Evolutionary conservation across 2,329 filamentous ascomycete species (phyloP).

Genomic region (Aspergillus cejpii): DNA sequence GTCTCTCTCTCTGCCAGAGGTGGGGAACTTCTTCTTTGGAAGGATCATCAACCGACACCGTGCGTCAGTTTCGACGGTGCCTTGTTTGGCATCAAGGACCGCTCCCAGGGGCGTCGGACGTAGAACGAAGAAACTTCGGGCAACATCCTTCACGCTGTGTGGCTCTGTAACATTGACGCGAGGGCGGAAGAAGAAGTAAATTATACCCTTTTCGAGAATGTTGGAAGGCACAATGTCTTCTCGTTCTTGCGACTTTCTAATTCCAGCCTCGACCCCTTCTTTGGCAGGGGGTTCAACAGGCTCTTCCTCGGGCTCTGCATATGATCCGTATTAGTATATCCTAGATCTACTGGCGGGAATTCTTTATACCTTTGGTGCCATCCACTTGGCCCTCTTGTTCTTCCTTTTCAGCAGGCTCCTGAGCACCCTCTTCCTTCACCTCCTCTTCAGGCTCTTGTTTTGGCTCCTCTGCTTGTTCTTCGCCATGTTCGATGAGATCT

Average conservation of each 20-base stretch:
- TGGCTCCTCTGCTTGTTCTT: conserved; percentile 1
- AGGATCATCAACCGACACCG: conserved; percentile 68
- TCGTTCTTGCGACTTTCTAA: conserved; percentile 47
- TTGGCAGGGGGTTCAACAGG: conserved; percentile 1
- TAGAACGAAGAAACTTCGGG: conserved; percentile 72
- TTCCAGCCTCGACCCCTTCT: conserved; percentile 32
- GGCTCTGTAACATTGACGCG: conserved; percentile 68
- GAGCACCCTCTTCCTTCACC: conserved; percentile 5
- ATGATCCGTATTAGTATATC: conserved; percentile 5
- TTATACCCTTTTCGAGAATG: conserved; percentile 77
- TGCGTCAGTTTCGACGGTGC: conserved; percentile 48
- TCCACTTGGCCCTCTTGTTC: conserved; percentile 7
- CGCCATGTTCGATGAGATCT: not conserved
- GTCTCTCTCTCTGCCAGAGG: conserved; percentile 61
- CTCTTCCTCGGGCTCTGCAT: conserved; percentile 14
- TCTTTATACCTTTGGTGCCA: conserved; percentile 5
- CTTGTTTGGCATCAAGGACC: conserved; percentile 52
- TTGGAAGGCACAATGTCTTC: conserved; percentile 50
- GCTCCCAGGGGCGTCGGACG: conserved; percentile 64
- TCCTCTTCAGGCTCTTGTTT: conserved; percentile 3
- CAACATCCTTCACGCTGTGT: conserved; percentile 62
- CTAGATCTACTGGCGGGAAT: conserved; percentile 12
- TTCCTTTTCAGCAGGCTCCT: conserved; percentile 9
- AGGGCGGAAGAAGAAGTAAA: conserved; percentile 84
- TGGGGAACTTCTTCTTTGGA: conserved; percentile 77